Evolutionary conservation across 1,284 basidiomycete species (phyloP).

Genomic region (Prillingera fragicola): DNA sequence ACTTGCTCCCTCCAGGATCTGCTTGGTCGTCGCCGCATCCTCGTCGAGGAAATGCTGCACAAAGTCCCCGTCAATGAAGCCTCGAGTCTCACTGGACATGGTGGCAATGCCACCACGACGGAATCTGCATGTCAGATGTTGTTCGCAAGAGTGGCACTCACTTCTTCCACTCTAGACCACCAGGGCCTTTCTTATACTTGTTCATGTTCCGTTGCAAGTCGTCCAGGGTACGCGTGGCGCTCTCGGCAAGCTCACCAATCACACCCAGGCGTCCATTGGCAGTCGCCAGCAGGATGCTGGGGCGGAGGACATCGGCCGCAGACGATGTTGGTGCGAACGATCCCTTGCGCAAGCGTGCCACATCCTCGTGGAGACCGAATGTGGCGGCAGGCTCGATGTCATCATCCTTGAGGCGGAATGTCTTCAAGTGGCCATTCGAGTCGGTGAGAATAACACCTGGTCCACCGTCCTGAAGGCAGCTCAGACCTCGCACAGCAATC

Average conservation of each 20-base stretch:
- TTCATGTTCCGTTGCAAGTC: slow-evolving; percentile 74
- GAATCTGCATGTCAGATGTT: slow-evolving; percentile 57
- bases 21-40: slow-evolving; percentile 22
- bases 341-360: slow-evolving; percentile 43
- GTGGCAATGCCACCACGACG: slow-evolving; percentile 58
- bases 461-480: slow-evolving; percentile 36
- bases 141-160: slow-evolving; percentile 44
- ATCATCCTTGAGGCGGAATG: slow-evolving; percentile 47
- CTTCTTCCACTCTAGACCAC: slow-evolving; percentile 62
- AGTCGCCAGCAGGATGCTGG: slow-evolving; percentile 71
- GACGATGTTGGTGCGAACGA: slow-evolving; percentile 32
- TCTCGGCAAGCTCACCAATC: slow-evolving; percentile 60
- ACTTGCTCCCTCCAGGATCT: slow-evolving; percentile 32
- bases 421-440: slow-evolving; percentile 71
- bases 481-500: slow-evolving; percentile 53
- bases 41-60: slow-evolving; percentile 61
- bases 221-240: slow-evolving; percentile 61
- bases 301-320: slow-evolving; percentile 32
- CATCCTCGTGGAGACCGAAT: slow-evolving; percentile 50
- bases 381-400: slow-evolving; percentile 41
- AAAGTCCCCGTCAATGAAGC: slow-evolving; percentile 87
- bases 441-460: slow-evolving; percentile 66
- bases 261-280: slow-evolving; percentile 73
- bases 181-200: slow-evolving; percentile 55
- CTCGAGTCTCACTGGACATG: slow-evolving; percentile 54